A percentile compares a stretch with the other conserved stretches of the same genome.
phyloP scores from a whole-genome alignment of 2,329 filamentous ascomycete species.

The Curvularia sp. region DNA sequence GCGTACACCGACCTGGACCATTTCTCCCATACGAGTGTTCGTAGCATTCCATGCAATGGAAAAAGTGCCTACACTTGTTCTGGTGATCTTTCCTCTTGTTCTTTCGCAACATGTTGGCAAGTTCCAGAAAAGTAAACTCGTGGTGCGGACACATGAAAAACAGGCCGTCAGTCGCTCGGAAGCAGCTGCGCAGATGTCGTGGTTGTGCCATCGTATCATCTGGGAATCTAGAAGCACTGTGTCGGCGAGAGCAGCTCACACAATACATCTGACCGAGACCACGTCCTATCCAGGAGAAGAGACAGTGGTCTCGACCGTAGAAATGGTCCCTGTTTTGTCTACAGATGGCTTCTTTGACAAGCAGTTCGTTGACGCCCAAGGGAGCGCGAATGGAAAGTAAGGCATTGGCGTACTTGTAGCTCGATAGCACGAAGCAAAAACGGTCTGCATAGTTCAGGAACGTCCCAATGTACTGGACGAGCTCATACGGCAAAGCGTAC shows the following conservation, averaged over 20 bases:
- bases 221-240: neutral
- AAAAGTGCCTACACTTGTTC: neutral
- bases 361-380: neutral
- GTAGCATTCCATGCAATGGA: neutral
- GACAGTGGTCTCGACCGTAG: neutral
- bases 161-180: neutral
- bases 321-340: slow-evolving; percentile 1
- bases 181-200: slow-evolving; percentile 3
- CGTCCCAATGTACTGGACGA: neutral
- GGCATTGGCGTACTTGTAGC: slow-evolving; percentile 1
- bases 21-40: neutral
- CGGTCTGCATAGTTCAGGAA: slow-evolving; percentile 3
- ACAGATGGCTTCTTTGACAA: neutral
- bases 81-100: neutral
- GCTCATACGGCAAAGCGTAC: slow-evolving; percentile 6
- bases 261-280: neutral
- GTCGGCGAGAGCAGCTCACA: neutral
- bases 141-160: neutral
- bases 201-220: neutral
- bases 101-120: neutral
- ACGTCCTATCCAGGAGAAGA: neutral
- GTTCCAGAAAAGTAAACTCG: neutral
- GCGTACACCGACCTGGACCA: neutral
- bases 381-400: neutral
- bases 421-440: slow-evolving; percentile 5